Evolutionary conservation across 768 basidiomycete species (phyloP).

Genomic region (Lactifluus rugatus): DNA sequence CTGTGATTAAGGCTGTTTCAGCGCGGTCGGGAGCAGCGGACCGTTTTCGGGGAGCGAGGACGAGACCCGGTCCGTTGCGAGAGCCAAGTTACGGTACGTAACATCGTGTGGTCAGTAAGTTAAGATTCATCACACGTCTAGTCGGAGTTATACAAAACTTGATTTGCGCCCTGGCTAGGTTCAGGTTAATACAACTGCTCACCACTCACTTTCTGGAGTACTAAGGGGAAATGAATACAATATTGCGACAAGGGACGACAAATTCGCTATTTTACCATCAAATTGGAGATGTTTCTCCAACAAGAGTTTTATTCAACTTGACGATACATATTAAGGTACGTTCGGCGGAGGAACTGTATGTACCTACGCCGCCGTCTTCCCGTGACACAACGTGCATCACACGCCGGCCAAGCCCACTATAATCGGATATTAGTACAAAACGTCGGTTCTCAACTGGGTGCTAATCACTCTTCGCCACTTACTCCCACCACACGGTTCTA

Average conservation of each 20-base stretch:
- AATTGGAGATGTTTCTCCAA: not conserved
- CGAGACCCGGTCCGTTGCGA: too few relatives aligned
- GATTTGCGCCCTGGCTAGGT: not conserved
- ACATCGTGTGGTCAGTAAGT: too few relatives aligned
- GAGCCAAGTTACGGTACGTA: too few relatives aligned
- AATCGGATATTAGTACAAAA: slow-evolving; percentile 4
- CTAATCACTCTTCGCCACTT: not conserved
- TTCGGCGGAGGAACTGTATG: not conserved
- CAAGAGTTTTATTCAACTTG: not conserved
- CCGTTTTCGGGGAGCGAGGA: too few relatives aligned
- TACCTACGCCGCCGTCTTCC: not conserved
- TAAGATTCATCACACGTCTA: not conserved
- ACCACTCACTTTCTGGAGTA: too few relatives aligned
- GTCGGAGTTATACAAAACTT: not conserved
- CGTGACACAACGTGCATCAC: not conserved
- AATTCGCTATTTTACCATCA: not conserved
- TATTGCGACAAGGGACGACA: too few relatives aligned
- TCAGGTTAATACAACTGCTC: not conserved
- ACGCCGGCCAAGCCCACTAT: not conserved
- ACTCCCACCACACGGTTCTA: not conserved
- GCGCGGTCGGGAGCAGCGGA: too few relatives aligned
- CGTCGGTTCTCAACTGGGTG: not conserved
- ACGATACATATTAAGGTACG: not conserved
- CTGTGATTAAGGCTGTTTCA: too few relatives aligned
- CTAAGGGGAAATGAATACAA: too few relatives aligned